phyloP scores from a whole-genome alignment of 192 early-diverging fungal species.

The Backusella circina region DNA sequence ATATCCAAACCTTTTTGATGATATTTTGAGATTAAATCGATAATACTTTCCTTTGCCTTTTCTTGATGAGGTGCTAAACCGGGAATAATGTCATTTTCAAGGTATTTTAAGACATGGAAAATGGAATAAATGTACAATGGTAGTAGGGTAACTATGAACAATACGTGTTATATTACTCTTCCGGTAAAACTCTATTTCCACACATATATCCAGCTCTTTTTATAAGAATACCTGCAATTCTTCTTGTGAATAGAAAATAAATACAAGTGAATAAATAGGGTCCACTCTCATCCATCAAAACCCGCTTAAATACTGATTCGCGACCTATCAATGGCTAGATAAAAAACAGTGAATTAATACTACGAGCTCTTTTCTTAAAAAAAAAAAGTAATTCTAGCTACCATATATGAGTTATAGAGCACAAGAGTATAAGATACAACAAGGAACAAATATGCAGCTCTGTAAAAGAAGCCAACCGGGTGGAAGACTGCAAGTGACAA shows the following conservation, averaged over 20 bases:
- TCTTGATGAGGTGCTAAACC: conserved; percentile 29
- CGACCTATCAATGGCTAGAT: neutral
- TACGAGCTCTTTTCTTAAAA: neutral
- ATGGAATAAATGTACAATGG: conserved; percentile 29
- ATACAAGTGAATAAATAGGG: conserved; percentile 24
- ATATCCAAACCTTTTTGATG: conserved; percentile 56
- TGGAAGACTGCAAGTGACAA: conserved; percentile 21
- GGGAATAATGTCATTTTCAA: conserved; percentile 7
- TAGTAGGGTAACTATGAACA: conserved; percentile 11
- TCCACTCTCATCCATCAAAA: conserved; percentile 29
- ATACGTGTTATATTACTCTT: neutral
- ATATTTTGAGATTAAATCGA: conserved; percentile 47
- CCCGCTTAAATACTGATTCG: conserved; percentile 9
- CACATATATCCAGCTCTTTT: neutral
- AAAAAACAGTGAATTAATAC: neutral
- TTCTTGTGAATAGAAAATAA: conserved; percentile 24
- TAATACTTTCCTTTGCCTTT: conserved; percentile 39
- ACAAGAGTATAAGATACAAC: conserved; percentile 26
- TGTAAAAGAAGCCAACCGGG: conserved; percentile 16
- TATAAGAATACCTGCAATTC: conserved; percentile 23
- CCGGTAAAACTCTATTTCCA: too few species aligned
- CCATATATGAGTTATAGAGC: conserved; percentile 27
- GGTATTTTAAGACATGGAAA: conserved; percentile 25
- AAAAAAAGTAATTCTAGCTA: neutral
- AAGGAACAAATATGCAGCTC: conserved; percentile 3